Base-by-base conservation (phyloP, 169 alveolate genomes). In the Cyclospora cayetanensis region DNA sequence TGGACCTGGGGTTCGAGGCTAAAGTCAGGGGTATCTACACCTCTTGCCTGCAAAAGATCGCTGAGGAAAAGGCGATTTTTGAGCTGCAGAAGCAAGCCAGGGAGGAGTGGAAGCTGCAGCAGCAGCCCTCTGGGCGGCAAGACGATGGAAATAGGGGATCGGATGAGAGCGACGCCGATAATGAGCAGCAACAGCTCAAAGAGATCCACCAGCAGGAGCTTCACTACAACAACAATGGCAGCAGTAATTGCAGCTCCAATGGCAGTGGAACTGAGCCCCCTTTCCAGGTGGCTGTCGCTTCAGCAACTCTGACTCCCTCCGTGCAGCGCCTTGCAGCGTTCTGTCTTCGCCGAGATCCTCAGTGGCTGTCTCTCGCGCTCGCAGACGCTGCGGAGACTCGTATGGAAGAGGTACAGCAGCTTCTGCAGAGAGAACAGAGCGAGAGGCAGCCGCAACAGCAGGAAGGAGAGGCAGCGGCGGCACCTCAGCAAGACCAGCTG, bases 1-100 rank as follows among this genome's bases (percentile, higher is more conserved):
- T 99, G 52, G 99, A 98, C 93, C 95, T 98, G 97, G 99, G 99
- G 42, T 98, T 99, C 92, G 98, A 97, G 88, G 96, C 96, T 46
- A 98, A 98, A 94, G 95, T 98, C 93, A 97, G 97, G 90, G 91
- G 29, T 2, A 90, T 90, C 29, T 52, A 74, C 80, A 55, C 52
- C 9, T 12, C 42, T 52, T 70, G 83, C 42, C 18, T 35, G 37
- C 50, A 74, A 46, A 52, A 89, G 70, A 39, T 34, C 1, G 79
- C 22, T 1, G 83, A 89, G 79, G 82, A 84, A 41, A 22, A 18
- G 22, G 42, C 41, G 46, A 15, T 84, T 15, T 29, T 4, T 7
- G 37, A 2, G 72, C 4, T 63, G n/a, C 37, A 46, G 15, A 1
- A 12, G 31, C 27, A 84, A 29, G 80, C 80, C 1, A 31, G 50